Conservation (phyloP, 2,329 filamentous ascomycete species). For the Fusarium sp. region DNA sequence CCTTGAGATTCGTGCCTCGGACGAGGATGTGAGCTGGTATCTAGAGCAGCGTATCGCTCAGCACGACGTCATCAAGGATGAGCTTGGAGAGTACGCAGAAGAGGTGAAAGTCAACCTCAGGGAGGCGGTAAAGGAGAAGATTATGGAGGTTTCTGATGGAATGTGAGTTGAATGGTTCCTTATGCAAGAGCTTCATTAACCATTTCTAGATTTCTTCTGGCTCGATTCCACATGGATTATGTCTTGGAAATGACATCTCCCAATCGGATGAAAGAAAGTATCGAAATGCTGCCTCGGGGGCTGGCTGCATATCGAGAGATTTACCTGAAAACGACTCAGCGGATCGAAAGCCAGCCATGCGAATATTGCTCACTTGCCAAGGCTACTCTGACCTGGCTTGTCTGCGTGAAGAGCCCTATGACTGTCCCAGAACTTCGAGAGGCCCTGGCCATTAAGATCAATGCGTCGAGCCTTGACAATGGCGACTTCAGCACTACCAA, state of each 20-base stretch:
- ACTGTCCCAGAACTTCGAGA: not conserved
- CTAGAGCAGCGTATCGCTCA: not conserved
- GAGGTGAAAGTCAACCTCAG: not conserved
- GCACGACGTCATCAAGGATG: not conserved
- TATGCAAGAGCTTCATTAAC: fast-evolving
- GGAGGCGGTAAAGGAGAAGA: not conserved
- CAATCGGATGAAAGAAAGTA: not conserved
- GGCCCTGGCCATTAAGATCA: not conserved
- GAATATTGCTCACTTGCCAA: not conserved
- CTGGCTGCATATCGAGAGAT: not conserved
- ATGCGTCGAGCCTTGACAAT: not conserved
- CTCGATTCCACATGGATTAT: not conserved
- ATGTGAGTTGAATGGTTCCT: not conserved
- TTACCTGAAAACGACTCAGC: not conserved
- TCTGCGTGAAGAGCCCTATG: not conserved
- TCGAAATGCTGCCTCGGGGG: not conserved
- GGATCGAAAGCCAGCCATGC: not conserved
- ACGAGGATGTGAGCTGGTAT: not conserved
- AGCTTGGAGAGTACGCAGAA: not conserved
- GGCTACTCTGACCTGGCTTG: not conserved
- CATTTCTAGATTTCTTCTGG: not conserved
- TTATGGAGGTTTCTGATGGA: not conserved
- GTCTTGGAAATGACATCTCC: not conserved
- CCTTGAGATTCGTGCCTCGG: not conserved
- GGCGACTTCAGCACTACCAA: not conserved